Conservation (phyloP, 352 stramenopile genomes). For the Globisporangium radiosum region DNA sequence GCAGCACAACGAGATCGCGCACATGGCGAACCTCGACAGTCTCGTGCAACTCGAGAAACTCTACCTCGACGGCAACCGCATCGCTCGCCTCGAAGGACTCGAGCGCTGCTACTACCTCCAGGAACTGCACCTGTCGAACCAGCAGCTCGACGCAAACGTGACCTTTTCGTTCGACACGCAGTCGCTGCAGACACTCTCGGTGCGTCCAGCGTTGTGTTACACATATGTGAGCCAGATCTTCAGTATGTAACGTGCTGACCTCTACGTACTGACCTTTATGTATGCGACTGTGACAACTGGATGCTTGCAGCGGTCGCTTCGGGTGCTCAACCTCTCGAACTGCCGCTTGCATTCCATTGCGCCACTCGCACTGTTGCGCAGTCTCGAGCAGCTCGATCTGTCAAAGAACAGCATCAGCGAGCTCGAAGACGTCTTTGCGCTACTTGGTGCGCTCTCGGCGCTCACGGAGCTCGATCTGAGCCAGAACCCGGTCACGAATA, state of each 20-base stretch:
- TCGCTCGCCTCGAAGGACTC: slow-evolving; percentile 52
- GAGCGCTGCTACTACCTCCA: slow-evolving; percentile 30
- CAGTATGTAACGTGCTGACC: too few species aligned
- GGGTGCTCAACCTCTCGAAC: slow-evolving; percentile 57
- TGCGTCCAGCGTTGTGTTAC: slow-evolving; percentile 11
- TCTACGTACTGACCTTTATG: too few species aligned
- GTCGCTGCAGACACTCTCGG: slow-evolving; percentile 33
- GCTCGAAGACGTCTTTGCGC: slow-evolving; percentile 60
- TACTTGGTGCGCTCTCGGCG: slow-evolving; percentile 36
- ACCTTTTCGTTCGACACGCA: slow-evolving; percentile 43
- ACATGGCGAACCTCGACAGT: slow-evolving; percentile 39
- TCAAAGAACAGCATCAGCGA: slow-evolving; percentile 57
- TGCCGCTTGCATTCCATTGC: slow-evolving; percentile 30
- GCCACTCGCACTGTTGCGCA: slow-evolving; percentile 24
- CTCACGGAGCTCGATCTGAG: slow-evolving; percentile 58
- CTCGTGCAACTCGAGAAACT: slow-evolving; percentile 57
- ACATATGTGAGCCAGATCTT: too few species aligned
- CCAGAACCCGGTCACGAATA: slow-evolving; percentile 43
- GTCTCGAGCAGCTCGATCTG: slow-evolving; percentile 54
- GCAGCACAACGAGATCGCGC: slow-evolving; percentile 56
- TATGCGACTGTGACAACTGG: not conserved
- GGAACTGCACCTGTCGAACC: slow-evolving; percentile 65
- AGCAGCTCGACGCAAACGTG: slow-evolving; percentile 19
- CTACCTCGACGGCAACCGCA: slow-evolving; percentile 63
- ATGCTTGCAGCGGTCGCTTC: slow-evolving; percentile 33